phyloP scores from a whole-genome alignment of 2,329 filamentous ascomycete genomes.

The Cladosporium halotolerans region DNA sequence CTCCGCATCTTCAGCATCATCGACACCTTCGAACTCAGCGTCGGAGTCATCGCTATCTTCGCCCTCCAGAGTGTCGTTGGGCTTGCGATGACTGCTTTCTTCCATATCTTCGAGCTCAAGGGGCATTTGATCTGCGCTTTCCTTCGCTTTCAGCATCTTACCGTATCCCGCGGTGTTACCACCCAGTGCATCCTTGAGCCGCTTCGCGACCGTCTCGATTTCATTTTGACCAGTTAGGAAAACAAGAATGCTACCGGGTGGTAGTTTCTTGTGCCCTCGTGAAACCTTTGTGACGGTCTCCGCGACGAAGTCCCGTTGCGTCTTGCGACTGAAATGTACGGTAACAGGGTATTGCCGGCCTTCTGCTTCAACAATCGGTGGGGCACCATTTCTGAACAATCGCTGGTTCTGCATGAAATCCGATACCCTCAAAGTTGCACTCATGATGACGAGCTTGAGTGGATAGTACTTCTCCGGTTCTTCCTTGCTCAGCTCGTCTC shows the following conservation, averaged over 20 bases:
- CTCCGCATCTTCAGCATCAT: slow-evolving; percentile 49
- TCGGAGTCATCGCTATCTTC: slow-evolving; percentile 47
- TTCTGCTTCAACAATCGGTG: slow-evolving; percentile 82
- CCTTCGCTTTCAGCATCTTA: slow-evolving; percentile 5
- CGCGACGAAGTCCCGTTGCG: slow-evolving; percentile 80
- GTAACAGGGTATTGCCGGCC: slow-evolving; percentile 89
- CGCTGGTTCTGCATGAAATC: slow-evolving; percentile 81
- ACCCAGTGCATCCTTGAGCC: slow-evolving; percentile 62
- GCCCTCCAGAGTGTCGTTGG: slow-evolving; percentile 33
- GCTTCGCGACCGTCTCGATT: slow-evolving; percentile 76
- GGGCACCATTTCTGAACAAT: slow-evolving; percentile 64
- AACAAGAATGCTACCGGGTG: slow-evolving; percentile 83
- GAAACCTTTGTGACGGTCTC: slow-evolving; percentile 84
- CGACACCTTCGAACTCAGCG: slow-evolving; percentile 55
- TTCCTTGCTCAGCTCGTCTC: slow-evolving; percentile 67
- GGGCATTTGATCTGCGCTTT: slow-evolving; percentile 40
- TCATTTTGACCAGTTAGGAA: slow-evolving; percentile 94
- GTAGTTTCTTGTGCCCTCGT: slow-evolving; percentile 81
- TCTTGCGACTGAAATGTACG: slow-evolving; percentile 77
- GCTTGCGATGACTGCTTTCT: slow-evolving; percentile 51
- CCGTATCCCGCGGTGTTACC: slow-evolving; percentile 37
- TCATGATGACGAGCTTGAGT: slow-evolving; percentile 96
- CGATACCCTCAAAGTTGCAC: slow-evolving; percentile 82
- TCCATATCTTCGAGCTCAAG: slow-evolving; percentile 84
- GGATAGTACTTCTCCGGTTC: slow-evolving; percentile 63